These are phyloP conservation scores for Nitzschia sp. DNA, from an alignment of 108 stramenopile genomes.

Conservation along the genomic window DNA sequence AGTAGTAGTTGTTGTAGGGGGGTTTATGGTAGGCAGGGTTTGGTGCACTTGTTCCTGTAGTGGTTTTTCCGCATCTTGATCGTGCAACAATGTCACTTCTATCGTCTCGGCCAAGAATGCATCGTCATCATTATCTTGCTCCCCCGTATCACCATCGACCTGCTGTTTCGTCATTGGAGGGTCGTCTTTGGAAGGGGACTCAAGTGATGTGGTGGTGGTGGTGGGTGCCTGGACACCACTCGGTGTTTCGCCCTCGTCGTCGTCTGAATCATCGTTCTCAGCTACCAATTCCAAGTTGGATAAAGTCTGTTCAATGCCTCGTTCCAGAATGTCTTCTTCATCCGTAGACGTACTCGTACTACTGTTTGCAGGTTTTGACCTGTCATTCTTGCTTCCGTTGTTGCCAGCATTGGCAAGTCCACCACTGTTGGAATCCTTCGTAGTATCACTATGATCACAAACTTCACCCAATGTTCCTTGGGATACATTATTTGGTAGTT, in stretches of 20 bases:
- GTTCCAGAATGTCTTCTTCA: conserved; percentile 8
- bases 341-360: background rate
- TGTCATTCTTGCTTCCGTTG: background rate
- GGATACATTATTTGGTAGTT: background rate
- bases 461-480: background rate
- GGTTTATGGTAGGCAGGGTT: too few relatives aligned
- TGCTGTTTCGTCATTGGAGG: background rate
- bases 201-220: background rate
- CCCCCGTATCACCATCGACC: background rate
- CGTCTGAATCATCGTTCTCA: background rate
- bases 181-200: background rate
- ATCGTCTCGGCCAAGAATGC: conserved; percentile 9
- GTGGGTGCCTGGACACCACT: background rate
- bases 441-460: too few relatives aligned
- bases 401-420: background rate
- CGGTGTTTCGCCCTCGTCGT: background rate
- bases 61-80: background rate
- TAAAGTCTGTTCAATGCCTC: conserved; percentile 10
- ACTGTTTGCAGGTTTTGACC: background rate
- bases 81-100: conserved; percentile 9
- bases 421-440: too few relatives aligned
- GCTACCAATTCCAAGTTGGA: conserved; percentile 1
- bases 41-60: conserved; percentile 9
- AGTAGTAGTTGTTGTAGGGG: too few relatives aligned
- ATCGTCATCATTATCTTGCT: background rate